A percentile compares a stretch with the other conserved stretches of the same genome.
Conservation (phyloP, 805 yeast genomes). For the Saturnispora gosingensis region DNA sequence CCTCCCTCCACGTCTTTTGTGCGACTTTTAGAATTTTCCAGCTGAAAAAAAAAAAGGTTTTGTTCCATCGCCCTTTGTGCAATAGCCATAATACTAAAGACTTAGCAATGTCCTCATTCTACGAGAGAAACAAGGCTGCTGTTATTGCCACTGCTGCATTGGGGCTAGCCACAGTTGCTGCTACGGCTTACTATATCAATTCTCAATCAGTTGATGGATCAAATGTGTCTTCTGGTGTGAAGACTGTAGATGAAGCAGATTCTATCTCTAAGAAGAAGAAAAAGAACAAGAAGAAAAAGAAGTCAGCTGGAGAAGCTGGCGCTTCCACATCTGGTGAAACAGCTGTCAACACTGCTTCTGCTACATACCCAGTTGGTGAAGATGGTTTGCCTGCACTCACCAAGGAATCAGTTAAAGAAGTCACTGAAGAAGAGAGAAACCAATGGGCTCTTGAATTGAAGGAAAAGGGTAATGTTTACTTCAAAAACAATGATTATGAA, state of each 20-base stretch:
- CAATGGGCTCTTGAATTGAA: slow-evolving; percentile 68
- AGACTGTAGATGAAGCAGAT: slow-evolving; percentile 1
- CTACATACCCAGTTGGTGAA: slow-evolving; percentile 40
- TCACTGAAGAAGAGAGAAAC: slow-evolving; percentile 46
- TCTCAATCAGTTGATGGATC: slow-evolving; percentile 21
- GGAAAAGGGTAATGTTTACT: slow-evolving; percentile 79
- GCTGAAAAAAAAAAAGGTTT: neutral
- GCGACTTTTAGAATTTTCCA: neutral
- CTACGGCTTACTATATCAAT: slow-evolving; percentile 35
- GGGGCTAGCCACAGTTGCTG: slow-evolving; percentile 40
- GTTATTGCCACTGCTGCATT: slow-evolving; percentile 42
- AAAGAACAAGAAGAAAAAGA: slow-evolving; percentile 37
- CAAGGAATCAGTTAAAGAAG: slow-evolving; percentile 34
- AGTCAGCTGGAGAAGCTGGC: slow-evolving; percentile 17
- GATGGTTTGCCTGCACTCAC: slow-evolving; percentile 53
- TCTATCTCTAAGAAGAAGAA: slow-evolving; percentile 26
- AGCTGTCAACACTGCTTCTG: neutral
- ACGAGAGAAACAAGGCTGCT: slow-evolving; percentile 41
- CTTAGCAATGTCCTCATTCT: slow-evolving; percentile 23
- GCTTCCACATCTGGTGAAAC: slow-evolving; percentile 12
- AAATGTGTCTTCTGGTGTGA: slow-evolving; percentile 13
- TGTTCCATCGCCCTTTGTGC: neutral
- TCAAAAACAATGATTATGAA: slow-evolving; percentile 58
- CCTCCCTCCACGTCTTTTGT: neutral
- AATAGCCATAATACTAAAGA: neutral